phyloP scores from a whole-genome alignment of 2,329 filamentous ascomycete species.

The Fusarium pseudograminearum region DNA sequence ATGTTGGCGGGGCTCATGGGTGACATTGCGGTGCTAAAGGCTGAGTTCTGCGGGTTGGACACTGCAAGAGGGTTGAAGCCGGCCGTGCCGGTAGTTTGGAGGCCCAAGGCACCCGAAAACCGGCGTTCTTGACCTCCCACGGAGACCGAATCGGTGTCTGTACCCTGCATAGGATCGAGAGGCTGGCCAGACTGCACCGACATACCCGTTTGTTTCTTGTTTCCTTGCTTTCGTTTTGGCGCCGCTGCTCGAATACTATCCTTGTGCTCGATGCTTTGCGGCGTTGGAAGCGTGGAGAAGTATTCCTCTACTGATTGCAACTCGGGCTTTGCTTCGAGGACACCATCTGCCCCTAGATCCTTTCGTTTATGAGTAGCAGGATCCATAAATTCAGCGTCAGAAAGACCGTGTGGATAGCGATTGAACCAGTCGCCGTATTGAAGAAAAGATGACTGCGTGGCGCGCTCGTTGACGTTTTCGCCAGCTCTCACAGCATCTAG shows the following conservation, averaged over 20 bases:
- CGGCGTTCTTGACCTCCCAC: constrained; percentile 50
- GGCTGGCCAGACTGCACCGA: constrained; percentile 32
- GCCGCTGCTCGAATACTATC: constrained; percentile 41
- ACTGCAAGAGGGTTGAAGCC: constrained; percentile 58
- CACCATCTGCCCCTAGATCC: constrained; percentile 86
- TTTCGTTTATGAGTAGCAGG: constrained; percentile 75
- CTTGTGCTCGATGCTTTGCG: constrained; percentile 61
- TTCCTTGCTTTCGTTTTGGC: constrained; percentile 54
- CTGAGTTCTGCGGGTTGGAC: constrained; percentile 56
- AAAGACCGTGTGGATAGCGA: constrained; percentile 91
- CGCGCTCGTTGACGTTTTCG: constrained; percentile 60
- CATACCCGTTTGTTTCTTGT: constrained; percentile 51
- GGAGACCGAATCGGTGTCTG: constrained; percentile 30
- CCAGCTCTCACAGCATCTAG: constrained; percentile 83
- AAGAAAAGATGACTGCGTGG: constrained; percentile 74
- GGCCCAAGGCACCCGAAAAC: constrained; percentile 57
- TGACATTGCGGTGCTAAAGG: constrained; percentile 63
- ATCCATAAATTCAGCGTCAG: constrained; percentile 84
- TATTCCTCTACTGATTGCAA: constrained; percentile 96
- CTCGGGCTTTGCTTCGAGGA: constrained; percentile 88
- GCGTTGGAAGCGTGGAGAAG: constrained; percentile 80
- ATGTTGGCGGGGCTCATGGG: constrained; percentile 65
- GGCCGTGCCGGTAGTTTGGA: constrained; percentile 56
- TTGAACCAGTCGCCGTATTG: constrained; percentile 99
- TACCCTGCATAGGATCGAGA: constrained; percentile 38